Evolutionary conservation across 2,329 filamentous ascomycete genomes (phyloP).

Genomic region (Calonectria henricotiae): DNA sequence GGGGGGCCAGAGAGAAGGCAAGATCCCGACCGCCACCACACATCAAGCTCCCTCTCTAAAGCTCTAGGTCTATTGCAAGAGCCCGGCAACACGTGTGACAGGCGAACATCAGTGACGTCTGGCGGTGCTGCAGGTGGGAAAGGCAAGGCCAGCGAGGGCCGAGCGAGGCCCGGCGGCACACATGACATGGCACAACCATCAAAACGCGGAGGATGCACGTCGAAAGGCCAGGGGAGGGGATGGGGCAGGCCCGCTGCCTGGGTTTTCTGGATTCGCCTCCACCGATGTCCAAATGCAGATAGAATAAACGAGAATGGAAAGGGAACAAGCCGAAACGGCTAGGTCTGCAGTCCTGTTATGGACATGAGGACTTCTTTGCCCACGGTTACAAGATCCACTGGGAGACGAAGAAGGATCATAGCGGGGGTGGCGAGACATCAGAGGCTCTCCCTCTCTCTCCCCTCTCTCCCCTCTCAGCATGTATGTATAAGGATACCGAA

Average conservation of each 20-base stretch:
- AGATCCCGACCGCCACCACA: conserved; percentile 7
- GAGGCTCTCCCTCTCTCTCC: not conserved
- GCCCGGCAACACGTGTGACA: conserved; percentile 17
- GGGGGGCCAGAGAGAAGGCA: not conserved
- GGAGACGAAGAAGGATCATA: conserved; percentile 4
- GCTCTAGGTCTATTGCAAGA: conserved; percentile 3
- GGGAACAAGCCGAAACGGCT: conserved; percentile 8
- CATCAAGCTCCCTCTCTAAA: not conserved
- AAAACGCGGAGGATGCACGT: conserved; percentile 23
- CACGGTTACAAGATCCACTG: not conserved
- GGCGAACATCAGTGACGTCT: conserved; percentile 6
- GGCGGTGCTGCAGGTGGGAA: not conserved
- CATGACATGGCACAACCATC: conserved; percentile 6
- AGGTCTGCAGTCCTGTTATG: conserved; percentile 1
- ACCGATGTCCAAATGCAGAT: not conserved
- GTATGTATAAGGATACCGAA: not conserved
- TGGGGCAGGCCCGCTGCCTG: not conserved
- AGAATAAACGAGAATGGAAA: conserved; percentile 10
- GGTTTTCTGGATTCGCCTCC: not conserved
- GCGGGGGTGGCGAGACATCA: not conserved
- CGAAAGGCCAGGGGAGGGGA: not conserved
- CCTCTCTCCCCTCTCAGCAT: no score
- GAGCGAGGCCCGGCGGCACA: conserved; percentile 15
- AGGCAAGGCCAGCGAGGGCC: conserved; percentile 12
- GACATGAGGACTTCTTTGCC: conserved; percentile 6